Evolutionary conservation across 805 yeast species (phyloP), one percentile per base, ranked within the genome.

Genomic region (Myxozyma udenii): DNA sequence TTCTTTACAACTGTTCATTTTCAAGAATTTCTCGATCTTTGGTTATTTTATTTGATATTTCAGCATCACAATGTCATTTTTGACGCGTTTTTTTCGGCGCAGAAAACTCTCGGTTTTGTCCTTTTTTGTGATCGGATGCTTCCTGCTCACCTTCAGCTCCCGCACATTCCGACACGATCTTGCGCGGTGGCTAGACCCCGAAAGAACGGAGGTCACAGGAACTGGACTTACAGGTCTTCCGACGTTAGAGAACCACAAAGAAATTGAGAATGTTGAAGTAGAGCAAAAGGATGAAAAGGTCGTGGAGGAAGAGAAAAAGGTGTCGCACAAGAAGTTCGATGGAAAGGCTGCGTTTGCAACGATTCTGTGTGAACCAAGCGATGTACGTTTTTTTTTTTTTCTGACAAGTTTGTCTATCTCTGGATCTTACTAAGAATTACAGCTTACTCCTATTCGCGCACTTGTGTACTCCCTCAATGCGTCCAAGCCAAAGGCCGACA

Each of bases 331-430:
- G 19, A 51, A 50, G 23, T 53, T 53, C 35, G 42, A 49, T 1
- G 60, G 60, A 5, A 53, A 25, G 25, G 51, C 58, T 2, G 51
- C 60, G 7, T 55, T 22, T 38, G 52, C 39, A 32, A 25, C 60
- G 1, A 19, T 35, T 36, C 25, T 55, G 14, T 55, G 60, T 44
- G 19, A 38, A 41, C 46, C 44, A 14, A 33, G 24, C 16, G 60
- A 55, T 30, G 60, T 55, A 36, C 28, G 58, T 53, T n/a, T 9
- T 24, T n/a, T 19, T 2, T 12, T 23, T 3, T 1, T 9, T 26
- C 14, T 24, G 9, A 5, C 7, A 12, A 11, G 23, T 21, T 11
- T n/a, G 12, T 21, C 22, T 11, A 24, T 12, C 12, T 21, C 1
- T 14, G 32, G 14, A 16, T 28, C 19, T 21, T 1, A 32, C 42